Base-by-base conservation (phyloP, 2,329 filamentous ascomycete genomes). In the Botrytis paeoniae region DNA sequence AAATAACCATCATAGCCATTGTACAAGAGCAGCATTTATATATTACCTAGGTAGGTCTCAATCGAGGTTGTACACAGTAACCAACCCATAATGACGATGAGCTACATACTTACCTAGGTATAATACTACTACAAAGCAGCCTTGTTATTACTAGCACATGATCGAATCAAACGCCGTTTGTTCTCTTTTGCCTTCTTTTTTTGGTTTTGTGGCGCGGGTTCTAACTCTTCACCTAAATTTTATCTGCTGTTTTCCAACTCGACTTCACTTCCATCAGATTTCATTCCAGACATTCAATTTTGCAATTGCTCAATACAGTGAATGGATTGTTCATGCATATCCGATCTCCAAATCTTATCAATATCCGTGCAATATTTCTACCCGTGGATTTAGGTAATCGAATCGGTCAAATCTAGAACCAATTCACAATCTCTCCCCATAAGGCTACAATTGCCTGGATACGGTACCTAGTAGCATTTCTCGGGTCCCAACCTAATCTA, bases 81-180 rank as follows among this genome's bases (percentile, higher is more conserved):
- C 39, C 39, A 12, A 22, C 39, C 39, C 45, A 29, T 25, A 64
- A 64, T 25, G 62, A 45, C 39, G 25, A 64, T 64, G 20, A 22
- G 14, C n/a, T 29, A 57, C 51, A 54, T 22, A 54, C 51, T 12
- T 4, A 12, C 4, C 41, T 25, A 35, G 29, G 41, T 29, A 29
- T 22, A 45, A 45, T 29, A 16, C 51, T n/a, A 22, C 10, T 37
- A 37, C 41, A 65, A 51, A 51, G 43, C 64, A 54, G 64, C 63
- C 63, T 66, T 66, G 45, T 66, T 66, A n/a, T n/a, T n/a, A n/a
- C n/a, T n/a, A 54, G 64, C 64, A 66, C 64, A 51, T 66, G 64
- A 68, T 68, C 64, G 22, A 25, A 32, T 12, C 48, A 22, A 29
- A 39, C 4, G 64, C 22, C 25, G 32, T 35, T 54, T 57, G 35